Conservation (phyloP, 2,329 filamentous ascomycete genomes). For the Phialemoniopsis sp. region DNA sequence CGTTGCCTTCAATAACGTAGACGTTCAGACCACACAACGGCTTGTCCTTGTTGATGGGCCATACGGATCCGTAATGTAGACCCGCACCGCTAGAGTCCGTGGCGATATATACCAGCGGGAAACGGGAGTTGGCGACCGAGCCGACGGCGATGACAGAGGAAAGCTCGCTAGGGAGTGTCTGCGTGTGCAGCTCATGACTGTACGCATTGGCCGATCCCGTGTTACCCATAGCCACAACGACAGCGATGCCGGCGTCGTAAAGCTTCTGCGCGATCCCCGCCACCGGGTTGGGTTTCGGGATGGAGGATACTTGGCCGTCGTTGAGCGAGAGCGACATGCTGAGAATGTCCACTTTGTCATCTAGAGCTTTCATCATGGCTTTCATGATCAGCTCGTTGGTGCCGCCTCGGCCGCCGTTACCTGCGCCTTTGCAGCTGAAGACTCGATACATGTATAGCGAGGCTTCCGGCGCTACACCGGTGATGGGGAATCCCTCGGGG, state of each 20-base stretch:
- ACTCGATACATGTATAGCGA: conserved; percentile 15
- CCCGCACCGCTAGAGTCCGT: conserved; percentile 9
- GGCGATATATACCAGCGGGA: conserved; percentile 11
- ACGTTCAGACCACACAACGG: conserved; percentile 8
- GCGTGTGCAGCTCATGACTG: conserved; percentile 7
- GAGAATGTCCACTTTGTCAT: conserved; percentile 20
- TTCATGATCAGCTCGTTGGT: conserved; percentile 15
- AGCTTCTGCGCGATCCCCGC: conserved; percentile 8
- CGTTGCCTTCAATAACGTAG: conserved; percentile 6
- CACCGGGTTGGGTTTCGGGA: conserved; percentile 3
- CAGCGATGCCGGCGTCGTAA: conserved; percentile 11
- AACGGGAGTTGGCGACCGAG: conserved; percentile 10
- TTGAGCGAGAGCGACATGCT: conserved; percentile 17
- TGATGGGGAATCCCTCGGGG: conserved; percentile 5
- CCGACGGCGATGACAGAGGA: conserved; percentile 16
- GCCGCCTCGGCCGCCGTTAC: background rate
- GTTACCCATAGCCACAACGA: conserved; percentile 15
- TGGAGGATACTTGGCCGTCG: too few species aligned
- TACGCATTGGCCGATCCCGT: conserved; percentile 6
- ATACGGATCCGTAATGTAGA: conserved; percentile 12
- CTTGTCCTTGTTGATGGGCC: conserved; percentile 10
- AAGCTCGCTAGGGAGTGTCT: conserved; percentile 10
- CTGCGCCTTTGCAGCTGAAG: conserved; percentile 5
- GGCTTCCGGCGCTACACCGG: conserved; percentile 17
- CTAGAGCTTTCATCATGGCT: conserved; percentile 16